Evolutionary conservation across 345 rosid genomes (phyloP).

Genomic region (Eucalyptus curtisii): DNA sequence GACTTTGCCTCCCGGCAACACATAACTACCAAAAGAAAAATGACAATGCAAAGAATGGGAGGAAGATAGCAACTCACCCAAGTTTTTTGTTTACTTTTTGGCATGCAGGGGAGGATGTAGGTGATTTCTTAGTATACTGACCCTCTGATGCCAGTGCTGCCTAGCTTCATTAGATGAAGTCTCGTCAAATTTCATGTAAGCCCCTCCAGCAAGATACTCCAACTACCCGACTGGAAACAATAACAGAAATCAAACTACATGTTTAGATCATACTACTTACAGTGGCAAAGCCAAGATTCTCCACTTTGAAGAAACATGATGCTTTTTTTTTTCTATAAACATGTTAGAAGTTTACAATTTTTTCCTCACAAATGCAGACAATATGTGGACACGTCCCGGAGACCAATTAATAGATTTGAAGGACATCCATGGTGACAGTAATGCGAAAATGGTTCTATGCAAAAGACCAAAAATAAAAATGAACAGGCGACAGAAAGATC

Average conservation of each 20-base stretch:
- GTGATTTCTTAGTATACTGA: background rate
- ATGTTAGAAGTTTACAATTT: background rate
- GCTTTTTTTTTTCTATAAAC: background rate
- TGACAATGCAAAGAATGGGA: background rate
- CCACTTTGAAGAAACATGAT: background rate
- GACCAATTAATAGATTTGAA: background rate
- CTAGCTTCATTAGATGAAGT: background rate
- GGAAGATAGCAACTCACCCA: background rate
- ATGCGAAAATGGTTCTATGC: background rate
- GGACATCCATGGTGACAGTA: background rate
- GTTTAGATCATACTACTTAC: background rate
- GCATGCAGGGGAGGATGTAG: background rate
- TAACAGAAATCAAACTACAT: background rate
- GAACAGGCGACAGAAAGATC: background rate
- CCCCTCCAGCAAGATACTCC: background rate
- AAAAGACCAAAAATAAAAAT: background rate
- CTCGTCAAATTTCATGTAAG: background rate
- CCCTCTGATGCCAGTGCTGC: background rate
- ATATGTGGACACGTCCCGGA: background rate
- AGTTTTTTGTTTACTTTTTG: background rate
- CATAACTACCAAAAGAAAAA: background rate
- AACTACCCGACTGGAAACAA: background rate
- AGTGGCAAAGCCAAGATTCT: background rate
- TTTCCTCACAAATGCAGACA: background rate
- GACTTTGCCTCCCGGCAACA: background rate